A percentile compares a stretch with the other conserved stretches of the same genome.
These are phyloP conservation scores for Hemileccinum impolitum DNA, from an alignment of 768 basidiomycete species.

Conservation along the genomic window DNA sequence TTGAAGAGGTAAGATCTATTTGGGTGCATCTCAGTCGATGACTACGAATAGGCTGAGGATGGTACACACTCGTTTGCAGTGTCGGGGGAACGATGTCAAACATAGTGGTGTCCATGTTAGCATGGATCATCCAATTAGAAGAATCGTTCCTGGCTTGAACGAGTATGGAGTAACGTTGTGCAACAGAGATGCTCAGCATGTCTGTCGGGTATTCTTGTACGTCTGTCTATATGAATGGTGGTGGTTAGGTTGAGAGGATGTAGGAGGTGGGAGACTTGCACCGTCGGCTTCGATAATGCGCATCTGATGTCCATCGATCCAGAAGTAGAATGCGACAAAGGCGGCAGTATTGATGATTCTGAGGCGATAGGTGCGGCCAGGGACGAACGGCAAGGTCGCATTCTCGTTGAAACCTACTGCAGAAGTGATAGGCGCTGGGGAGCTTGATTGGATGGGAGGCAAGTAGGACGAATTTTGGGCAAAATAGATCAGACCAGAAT, in stretches of 20 bases:
- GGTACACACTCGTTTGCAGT: slow-evolving; percentile 66
- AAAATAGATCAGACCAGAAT: slow-evolving; percentile 81
- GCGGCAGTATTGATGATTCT: slow-evolving; percentile 83
- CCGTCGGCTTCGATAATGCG: slow-evolving; percentile 81
- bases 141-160: slow-evolving; percentile 90
- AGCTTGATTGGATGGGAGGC: slow-evolving; percentile 51
- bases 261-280: slow-evolving; percentile 39
- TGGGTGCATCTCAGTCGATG: not conserved
- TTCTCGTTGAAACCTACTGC: slow-evolving; percentile 85
- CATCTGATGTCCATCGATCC: slow-evolving; percentile 90
- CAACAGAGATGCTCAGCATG: slow-evolving; percentile 71
- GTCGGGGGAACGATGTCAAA: slow-evolving; percentile 77
- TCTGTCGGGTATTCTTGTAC: slow-evolving; percentile 70
- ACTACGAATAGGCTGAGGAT: not conserved
- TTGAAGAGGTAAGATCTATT: slow-evolving; percentile 77
- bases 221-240: slow-evolving; percentile 55
- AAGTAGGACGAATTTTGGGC: slow-evolving; percentile 72
- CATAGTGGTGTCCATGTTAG: slow-evolving; percentile 88
- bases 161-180: slow-evolving; percentile 91
- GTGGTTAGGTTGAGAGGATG: not conserved
- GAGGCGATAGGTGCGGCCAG: slow-evolving; percentile 88
- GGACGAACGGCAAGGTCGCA: slow-evolving; percentile 72
- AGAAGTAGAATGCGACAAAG: slow-evolving; percentile 75
- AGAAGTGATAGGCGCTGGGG: slow-evolving; percentile 43
- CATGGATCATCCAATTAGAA: slow-evolving; percentile 85